Evolutionary conservation across 257 asterid species (phyloP).

Genomic region (Schizonepeta tenuifolia): DNA sequence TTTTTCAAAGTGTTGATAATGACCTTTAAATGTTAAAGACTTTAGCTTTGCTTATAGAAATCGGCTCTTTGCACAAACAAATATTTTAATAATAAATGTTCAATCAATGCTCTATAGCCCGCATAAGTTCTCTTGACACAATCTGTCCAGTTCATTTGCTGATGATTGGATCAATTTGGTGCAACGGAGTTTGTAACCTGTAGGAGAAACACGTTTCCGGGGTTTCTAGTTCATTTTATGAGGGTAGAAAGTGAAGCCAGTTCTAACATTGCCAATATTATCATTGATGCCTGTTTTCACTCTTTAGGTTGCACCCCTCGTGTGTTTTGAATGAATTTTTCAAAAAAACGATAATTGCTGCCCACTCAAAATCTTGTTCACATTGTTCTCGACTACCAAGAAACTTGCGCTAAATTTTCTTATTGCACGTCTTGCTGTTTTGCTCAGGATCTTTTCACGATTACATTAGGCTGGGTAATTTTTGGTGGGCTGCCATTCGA

Average conservation of each 20-base stretch:
- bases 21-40: neutral
- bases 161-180: no score
- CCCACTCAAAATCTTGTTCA: neutral
- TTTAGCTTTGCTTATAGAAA: neutral
- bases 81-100: no score
- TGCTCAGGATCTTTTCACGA: slow-evolving; percentile 85
- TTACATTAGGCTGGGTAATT: slow-evolving; percentile 83
- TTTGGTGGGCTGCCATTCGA: slow-evolving; percentile 99
- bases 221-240: no score
- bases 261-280: no score
- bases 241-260: no score
- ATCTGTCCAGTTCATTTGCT: no score
- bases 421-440: slow-evolving; percentile 22
- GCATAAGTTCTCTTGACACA: neutral
- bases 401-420: neutral
- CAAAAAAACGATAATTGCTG: no score
- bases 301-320: no score
- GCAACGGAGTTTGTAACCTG: no score
- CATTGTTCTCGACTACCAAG: neutral
- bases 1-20: neutral
- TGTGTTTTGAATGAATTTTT: no score
- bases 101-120: slow-evolving; percentile 7
- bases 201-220: no score
- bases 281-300: neutral
- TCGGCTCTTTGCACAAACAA: slow-evolving; percentile 44